Conservation (phyloP, 2,329 filamentous ascomycete species). For the Aspergillus uvarum region DNA sequence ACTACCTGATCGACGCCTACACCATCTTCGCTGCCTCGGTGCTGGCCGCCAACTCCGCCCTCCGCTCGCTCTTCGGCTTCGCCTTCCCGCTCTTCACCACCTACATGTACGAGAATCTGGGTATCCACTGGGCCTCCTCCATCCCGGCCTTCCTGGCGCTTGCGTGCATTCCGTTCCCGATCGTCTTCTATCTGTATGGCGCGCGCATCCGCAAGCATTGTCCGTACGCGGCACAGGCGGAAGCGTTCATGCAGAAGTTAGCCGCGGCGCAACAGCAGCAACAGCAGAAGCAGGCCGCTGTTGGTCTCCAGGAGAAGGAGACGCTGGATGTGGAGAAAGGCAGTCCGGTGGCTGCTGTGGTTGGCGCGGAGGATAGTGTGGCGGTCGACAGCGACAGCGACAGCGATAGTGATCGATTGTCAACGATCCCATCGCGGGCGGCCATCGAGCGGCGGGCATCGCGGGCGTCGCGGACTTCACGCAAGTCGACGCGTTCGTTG, state of each 20-base stretch:
- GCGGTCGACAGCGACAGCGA: background rate
- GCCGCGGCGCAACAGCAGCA: conserved; percentile 26
- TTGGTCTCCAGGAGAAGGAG: conserved; percentile 13
- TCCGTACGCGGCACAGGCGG: conserved; percentile 41
- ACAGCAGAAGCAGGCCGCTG: background rate
- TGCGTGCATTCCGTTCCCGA: conserved; percentile 46
- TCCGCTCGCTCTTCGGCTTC: conserved; percentile 49
- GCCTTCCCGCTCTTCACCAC: conserved; percentile 51
- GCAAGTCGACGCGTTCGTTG: conserved; percentile 18
- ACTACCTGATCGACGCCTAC: conserved; percentile 46
- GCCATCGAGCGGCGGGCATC: conserved; percentile 19
- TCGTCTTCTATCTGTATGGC: conserved; percentile 47
- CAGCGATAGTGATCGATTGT: conserved; percentile 17
- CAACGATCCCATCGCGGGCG: conserved; percentile 11
- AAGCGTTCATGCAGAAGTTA: conserved; percentile 39
- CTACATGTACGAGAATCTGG: conserved; percentile 46
- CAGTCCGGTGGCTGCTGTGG: background rate
- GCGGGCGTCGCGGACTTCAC: conserved; percentile 2
- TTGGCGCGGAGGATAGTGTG: background rate
- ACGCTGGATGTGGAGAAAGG: conserved; percentile 20
- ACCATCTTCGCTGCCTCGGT: conserved; percentile 46
- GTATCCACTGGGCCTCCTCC: conserved; percentile 51
- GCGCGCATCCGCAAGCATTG: conserved; percentile 40
- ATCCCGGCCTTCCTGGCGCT: conserved; percentile 49
- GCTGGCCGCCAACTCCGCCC: conserved; percentile 46